Percentiles rank a stretch among this genome's conserved stretches.
phyloP scores from a whole-genome alignment of 805 yeast species.

The Starmerella lactis-condensi region DNA sequence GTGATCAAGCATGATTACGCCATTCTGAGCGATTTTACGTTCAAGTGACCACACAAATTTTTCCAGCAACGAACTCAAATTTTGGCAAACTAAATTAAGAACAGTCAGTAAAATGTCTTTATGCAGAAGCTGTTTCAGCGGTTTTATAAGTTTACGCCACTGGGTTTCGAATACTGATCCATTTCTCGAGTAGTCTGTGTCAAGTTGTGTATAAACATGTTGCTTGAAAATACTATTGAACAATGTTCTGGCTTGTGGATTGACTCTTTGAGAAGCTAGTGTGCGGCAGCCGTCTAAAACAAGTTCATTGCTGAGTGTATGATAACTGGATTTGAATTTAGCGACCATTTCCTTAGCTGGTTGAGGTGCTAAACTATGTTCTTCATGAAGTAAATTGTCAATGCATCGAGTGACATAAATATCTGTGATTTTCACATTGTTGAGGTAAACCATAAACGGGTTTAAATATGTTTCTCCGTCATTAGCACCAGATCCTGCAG shows the following conservation, averaged over 20 bases:
- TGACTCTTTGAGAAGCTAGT: conserved; percentile 22
- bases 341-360: too few relatives aligned
- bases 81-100: conserved; percentile 34
- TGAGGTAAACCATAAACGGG: conserved; percentile 45
- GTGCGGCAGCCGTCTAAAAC: conserved; percentile 29
- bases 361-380: conserved; percentile 13
- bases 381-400: conserved; percentile 9
- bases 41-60: conserved; percentile 47
- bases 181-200: neutral
- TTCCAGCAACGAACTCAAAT: conserved; percentile 42
- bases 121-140: conserved; percentile 44
- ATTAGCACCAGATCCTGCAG: conserved; percentile 1
- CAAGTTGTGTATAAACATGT: conserved; percentile 10
- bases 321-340: conserved; percentile 21
- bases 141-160: conserved; percentile 49
- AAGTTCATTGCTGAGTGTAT: conserved; percentile 24
- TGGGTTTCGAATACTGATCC: conserved; percentile 33
- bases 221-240: conserved; percentile 24
- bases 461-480: conserved; percentile 29
- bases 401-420: conserved; percentile 36
- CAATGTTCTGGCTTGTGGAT: conserved; percentile 22
- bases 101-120: conserved; percentile 32
- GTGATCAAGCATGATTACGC: conserved; percentile 65
- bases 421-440: conserved; percentile 49
- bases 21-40: conserved; percentile 58